Evolutionary conservation across 2,329 filamentous ascomycete genomes (phyloP).

Genomic region (Akanthomyces muscarius): DNA sequence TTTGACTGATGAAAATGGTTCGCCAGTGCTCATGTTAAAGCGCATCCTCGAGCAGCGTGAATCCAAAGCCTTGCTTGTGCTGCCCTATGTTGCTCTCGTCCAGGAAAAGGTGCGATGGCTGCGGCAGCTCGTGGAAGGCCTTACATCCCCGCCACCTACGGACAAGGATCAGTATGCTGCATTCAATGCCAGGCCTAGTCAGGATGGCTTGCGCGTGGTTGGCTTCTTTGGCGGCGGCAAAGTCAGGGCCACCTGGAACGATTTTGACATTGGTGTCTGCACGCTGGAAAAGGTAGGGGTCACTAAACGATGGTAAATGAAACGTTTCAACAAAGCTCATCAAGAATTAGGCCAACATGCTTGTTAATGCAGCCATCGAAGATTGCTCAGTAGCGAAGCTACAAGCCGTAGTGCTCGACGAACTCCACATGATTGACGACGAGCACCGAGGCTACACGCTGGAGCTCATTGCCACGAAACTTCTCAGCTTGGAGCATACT

Average conservation of each 20-base stretch:
- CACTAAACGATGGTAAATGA: not conserved
- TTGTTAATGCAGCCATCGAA: constrained; percentile 70
- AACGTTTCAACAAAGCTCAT: not conserved
- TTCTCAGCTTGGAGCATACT: constrained; percentile 62
- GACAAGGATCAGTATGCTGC: constrained; percentile 36
- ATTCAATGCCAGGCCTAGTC: constrained; percentile 53
- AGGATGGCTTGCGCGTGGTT: constrained; percentile 59
- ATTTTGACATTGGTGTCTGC: constrained; percentile 74
- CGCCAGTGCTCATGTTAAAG: constrained; percentile 65
- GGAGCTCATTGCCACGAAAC: constrained; percentile 69
- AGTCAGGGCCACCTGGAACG: constrained; percentile 61
- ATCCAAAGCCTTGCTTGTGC: constrained; percentile 66
- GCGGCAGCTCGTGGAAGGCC: constrained; percentile 59
- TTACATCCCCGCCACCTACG: constrained; percentile 40
- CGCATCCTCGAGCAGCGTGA: constrained; percentile 59
- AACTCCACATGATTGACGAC: constrained; percentile 80
- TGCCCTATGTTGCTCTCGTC: constrained; percentile 75
- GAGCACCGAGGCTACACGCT: constrained; percentile 70
- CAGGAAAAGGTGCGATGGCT: constrained; percentile 77
- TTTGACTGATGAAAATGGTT: not conserved
- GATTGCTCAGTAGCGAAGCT: constrained; percentile 63
- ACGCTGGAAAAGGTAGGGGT: constrained; percentile 65
- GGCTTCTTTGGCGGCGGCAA: constrained; percentile 74
- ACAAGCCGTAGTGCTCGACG: constrained; percentile 66
- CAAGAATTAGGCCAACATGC: constrained; percentile 59